These are phyloP conservation scores for Polychaeton citri DNA, from an alignment of 2,329 filamentous ascomycete species.

Conservation along the genomic window DNA sequence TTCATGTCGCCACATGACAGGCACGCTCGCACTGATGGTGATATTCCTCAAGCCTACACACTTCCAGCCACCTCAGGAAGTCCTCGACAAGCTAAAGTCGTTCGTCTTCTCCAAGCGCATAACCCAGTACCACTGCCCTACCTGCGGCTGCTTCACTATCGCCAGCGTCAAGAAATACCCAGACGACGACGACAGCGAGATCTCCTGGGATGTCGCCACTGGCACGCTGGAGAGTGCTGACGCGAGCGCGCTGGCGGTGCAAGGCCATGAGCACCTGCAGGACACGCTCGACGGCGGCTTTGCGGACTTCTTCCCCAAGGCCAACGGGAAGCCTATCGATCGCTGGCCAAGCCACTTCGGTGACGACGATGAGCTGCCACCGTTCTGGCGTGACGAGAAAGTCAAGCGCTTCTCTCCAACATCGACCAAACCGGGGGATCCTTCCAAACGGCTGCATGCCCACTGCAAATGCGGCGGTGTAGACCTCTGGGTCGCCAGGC, in stretches of 20 bases:
- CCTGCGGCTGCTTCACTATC: conserved; percentile 34
- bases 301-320: conserved; percentile 17
- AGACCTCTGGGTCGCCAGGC: conserved; percentile 43
- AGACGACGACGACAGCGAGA: conserved; percentile 8
- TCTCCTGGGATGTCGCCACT: conserved; percentile 15
- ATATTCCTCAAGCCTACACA: conserved; percentile 23
- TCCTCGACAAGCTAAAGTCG: conserved; percentile 24
- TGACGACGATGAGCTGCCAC: conserved; percentile 9
- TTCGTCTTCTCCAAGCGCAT: conserved; percentile 32
- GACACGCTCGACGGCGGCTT: conserved; percentile 26
- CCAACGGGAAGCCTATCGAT: conserved; percentile 14
- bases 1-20: conserved; percentile 36
- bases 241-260: conserved; percentile 19
- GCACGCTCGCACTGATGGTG: conserved; percentile 32
- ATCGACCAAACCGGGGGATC: neutral
- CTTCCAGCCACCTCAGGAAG: conserved; percentile 14
- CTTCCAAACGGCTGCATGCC: conserved; percentile 23
- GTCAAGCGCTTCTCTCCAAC: conserved; percentile 1
- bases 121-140: conserved; percentile 36
- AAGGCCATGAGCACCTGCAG: conserved; percentile 19
- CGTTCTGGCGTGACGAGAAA: conserved; percentile 9
- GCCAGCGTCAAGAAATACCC: conserved; percentile 4
- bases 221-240: conserved; percentile 20
- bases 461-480: conserved; percentile 44
- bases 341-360: conserved; percentile 14